A percentile compares a stretch with the other conserved stretches of the same genome.
Evolutionary conservation across 2,329 filamentous ascomycete species (phyloP).

Genomic region (Fusarium luffae): DNA sequence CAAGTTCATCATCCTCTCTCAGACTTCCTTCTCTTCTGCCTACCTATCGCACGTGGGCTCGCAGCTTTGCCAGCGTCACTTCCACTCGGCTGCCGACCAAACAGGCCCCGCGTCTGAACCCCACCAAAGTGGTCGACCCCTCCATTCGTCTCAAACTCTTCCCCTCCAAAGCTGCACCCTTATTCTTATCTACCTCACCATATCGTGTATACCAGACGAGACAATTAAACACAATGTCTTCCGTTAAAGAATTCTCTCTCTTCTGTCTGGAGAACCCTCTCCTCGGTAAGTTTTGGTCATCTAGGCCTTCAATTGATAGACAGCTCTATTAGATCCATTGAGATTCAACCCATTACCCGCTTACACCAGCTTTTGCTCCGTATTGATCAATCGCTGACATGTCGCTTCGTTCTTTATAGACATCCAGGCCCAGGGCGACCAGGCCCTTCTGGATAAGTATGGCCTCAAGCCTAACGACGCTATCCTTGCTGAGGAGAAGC

Average conservation of each 20-base stretch:
- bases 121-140: constrained; percentile 43
- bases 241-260: constrained; percentile 84
- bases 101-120: constrained; percentile 39
- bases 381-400: constrained; percentile 33
- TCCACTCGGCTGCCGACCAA: constrained; percentile 40
- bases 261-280: constrained; percentile 97
- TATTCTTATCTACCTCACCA: constrained; percentile 15
- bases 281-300: constrained; percentile 72
- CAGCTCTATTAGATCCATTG: constrained; percentile 3
- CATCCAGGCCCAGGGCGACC: constrained; percentile 88
- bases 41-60: constrained; percentile 40
- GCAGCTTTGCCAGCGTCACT: constrained; percentile 39
- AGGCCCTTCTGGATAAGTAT: constrained; percentile 91
- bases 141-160: constrained; percentile 46
- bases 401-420: constrained; percentile 61
- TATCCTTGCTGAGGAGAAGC: constrained; percentile 93
- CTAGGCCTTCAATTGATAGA: background rate
- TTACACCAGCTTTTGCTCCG: constrained; percentile 17
- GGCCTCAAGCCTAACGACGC: constrained; percentile 95
- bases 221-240: constrained; percentile 69
- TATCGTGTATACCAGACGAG: constrained; percentile 20
- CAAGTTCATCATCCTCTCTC: constrained; percentile 13
- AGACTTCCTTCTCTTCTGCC: constrained; percentile 21
- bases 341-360: background rate
- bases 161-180: constrained; percentile 35